A percentile compares a stretch with the other conserved stretches of the same genome.
Conservation (phyloP, 306 rosid species). For the Fragaria ananassa region DNA sequence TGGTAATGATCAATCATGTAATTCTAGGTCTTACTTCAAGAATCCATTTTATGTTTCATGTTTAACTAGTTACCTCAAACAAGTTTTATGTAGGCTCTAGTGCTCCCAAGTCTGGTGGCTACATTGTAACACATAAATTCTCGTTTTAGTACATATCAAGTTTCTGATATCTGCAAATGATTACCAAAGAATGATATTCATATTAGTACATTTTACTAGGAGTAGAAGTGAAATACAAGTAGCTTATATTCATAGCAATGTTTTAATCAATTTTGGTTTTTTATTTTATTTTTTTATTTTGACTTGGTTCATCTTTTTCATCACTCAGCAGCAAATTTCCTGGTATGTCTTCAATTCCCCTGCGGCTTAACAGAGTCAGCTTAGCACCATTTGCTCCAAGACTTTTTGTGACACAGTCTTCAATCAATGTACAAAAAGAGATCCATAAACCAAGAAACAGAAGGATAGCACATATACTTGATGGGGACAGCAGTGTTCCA, state of each 20-base stretch:
- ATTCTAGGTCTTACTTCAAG: neutral
- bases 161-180: neutral
- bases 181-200: neutral
- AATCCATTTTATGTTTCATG: neutral
- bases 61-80: neutral
- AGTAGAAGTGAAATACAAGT: neutral
- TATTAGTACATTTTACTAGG: neutral
- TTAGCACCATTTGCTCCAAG: conserved; percentile 13
- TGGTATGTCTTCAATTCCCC: conserved; percentile 20
- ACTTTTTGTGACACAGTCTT: conserved; percentile 13
- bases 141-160: neutral
- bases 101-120: neutral
- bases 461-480: conserved; percentile 29
- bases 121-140: neutral
- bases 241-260: neutral
- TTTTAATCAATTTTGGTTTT: too few species aligned
- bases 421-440: conserved; percentile 14
- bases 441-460: conserved; percentile 28
- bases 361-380: conserved; percentile 14
- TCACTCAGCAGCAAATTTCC: conserved; percentile 17
- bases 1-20: neutral
- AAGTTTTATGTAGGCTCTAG: neutral
- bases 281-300: neutral
- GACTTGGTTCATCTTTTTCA: neutral
- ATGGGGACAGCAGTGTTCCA: conserved; percentile 45